Evolutionary conservation across 495 filamentous ascomycete genomes (phyloP).

Genomic region (Trichoderma orchidacearum): DNA sequence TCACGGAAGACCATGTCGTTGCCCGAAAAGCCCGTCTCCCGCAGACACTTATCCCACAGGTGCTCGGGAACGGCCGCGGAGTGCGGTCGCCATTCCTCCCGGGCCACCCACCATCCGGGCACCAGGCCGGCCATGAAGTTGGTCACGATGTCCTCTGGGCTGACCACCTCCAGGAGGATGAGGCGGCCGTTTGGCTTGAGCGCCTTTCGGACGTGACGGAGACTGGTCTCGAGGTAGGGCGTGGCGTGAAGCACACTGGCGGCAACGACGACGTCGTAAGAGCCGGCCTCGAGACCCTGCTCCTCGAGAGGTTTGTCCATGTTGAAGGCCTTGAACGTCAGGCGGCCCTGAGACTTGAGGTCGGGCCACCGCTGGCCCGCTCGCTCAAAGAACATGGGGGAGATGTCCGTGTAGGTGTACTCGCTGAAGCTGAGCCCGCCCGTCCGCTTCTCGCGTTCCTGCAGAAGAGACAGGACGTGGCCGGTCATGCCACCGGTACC

Average conservation of each 20-base stretch:
- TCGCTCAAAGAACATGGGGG: slow-evolving; percentile 34
- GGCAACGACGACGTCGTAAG: slow-evolving; percentile 29
- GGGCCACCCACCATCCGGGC: slow-evolving; percentile 37
- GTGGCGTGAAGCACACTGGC: slow-evolving; percentile 38
- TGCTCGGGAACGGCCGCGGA: slow-evolving; percentile 19
- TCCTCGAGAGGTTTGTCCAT: slow-evolving; percentile 10
- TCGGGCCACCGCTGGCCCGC: slow-evolving; percentile 10
- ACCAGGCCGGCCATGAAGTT: slow-evolving; percentile 28
- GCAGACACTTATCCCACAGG: slow-evolving; percentile 26
- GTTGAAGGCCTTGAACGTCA: slow-evolving; percentile 20
- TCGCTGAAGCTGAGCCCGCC: slow-evolving; percentile 15
- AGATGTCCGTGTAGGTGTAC: slow-evolving; percentile 41
- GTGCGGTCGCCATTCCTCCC: slow-evolving; percentile 12
- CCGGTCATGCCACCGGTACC: slow-evolving; percentile 28
- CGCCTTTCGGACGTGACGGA: slow-evolving; percentile 21
- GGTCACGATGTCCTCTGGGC: slow-evolving; percentile 13
- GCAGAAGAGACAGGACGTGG: slow-evolving; percentile 7
- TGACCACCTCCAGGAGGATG: slow-evolving; percentile 19
- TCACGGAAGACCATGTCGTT: slow-evolving; percentile 21
- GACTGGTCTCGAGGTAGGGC: slow-evolving; percentile 13
- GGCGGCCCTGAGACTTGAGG: slow-evolving; percentile 4
- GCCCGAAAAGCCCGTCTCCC: slow-evolving; percentile 26
- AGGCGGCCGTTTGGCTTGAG: slow-evolving; percentile 24
- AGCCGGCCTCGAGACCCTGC: slow-evolving; percentile 16
- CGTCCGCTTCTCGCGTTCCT: slow-evolving; percentile 8